Conservation (phyloP, 2,329 filamentous ascomycete genomes). For the Fusarium circinatum region DNA sequence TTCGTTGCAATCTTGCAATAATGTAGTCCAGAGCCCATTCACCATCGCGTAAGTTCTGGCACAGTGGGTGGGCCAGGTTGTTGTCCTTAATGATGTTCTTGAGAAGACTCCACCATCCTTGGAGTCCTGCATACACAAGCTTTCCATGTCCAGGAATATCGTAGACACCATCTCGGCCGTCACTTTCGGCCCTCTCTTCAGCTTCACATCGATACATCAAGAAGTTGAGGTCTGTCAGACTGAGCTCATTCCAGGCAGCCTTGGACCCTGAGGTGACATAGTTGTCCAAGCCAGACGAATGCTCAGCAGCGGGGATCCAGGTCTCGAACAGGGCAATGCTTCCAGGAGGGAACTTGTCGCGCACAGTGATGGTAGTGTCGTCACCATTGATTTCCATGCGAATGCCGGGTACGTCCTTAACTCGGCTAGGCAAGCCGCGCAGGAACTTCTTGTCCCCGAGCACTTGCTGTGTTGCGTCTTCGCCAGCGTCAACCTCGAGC, state of each 20-base stretch:
- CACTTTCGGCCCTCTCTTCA: constrained; percentile 83
- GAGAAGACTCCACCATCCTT: constrained; percentile 97
- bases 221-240: constrained; percentile 88
- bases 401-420: constrained; percentile 78
- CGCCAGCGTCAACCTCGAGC: constrained; percentile 84
- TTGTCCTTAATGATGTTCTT: constrained; percentile 88
- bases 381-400: constrained; percentile 76
- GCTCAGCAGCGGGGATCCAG: constrained; percentile 89
- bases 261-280: constrained; percentile 86
- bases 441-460: constrained; percentile 77
- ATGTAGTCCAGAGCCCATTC: constrained; percentile 95
- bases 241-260: constrained; percentile 78
- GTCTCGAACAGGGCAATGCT: constrained; percentile 97
- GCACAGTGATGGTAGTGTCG: constrained; percentile 82
- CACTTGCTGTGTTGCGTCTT: constrained; percentile 72
- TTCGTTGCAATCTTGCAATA: constrained; percentile 78
- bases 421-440: constrained; percentile 84
- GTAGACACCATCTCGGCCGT: constrained; percentile 87
- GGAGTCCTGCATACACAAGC: constrained; percentile 93
- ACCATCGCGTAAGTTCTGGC: constrained; percentile 89
- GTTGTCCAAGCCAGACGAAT: constrained; percentile 83
- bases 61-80: constrained; percentile 90
- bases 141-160: constrained; percentile 84
- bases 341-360: constrained; percentile 87
- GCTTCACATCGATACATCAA: constrained; percentile 90